A percentile compares a stretch with the other conserved stretches of the same genome.
phyloP scores from a whole-genome alignment of 2,329 filamentous ascomycete species.

The Pyrenophora tritici-repentis region DNA sequence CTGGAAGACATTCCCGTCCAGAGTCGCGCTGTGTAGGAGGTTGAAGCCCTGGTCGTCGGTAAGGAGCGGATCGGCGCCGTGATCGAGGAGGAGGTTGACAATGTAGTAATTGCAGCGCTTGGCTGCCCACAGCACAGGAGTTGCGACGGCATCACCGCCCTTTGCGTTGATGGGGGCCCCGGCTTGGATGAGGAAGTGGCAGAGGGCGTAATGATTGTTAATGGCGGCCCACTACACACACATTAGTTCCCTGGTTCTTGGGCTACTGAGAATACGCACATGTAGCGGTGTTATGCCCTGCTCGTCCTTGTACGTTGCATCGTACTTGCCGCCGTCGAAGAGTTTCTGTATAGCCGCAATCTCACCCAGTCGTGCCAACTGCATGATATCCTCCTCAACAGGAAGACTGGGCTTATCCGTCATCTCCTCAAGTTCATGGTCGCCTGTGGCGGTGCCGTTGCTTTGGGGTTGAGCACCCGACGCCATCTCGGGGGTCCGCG shows the following conservation, averaged over 20 bases:
- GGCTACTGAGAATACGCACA: conserved; percentile 57
- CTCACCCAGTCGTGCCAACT: conserved; percentile 87
- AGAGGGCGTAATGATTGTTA: conserved; percentile 97
- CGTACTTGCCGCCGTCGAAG: conserved; percentile 80
- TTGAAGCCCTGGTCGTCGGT: conserved; percentile 97
- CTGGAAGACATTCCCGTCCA: conserved; percentile 93
- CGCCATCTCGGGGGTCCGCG: conserved; percentile 37
- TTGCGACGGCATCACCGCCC: conserved; percentile 92
- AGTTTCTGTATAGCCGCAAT: conserved; percentile 85
- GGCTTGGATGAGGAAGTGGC: conserved; percentile 85
- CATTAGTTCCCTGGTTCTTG: conserved; percentile 11
- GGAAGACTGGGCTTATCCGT: conserved; percentile 49
- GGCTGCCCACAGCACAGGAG: conserved; percentile 94
- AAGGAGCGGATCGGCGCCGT: conserved; percentile 89
- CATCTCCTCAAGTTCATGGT: conserved; percentile 48
- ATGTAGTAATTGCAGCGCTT: conserved; percentile 97
- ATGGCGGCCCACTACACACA: conserved; percentile 87
- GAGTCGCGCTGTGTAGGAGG: conserved; percentile 93
- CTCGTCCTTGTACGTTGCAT: conserved; percentile 82
- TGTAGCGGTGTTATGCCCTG: conserved; percentile 96
- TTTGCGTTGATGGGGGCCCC: conserved; percentile 94
- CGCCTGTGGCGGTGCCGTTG: conserved; percentile 31
- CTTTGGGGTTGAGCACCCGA: conserved; percentile 25
- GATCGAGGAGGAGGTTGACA: conserved; percentile 86
- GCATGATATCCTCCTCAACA: conserved; percentile 87